phyloP scores from a whole-genome alignment of 148 eudicot species.

The Pouteria glomerata region DNA sequence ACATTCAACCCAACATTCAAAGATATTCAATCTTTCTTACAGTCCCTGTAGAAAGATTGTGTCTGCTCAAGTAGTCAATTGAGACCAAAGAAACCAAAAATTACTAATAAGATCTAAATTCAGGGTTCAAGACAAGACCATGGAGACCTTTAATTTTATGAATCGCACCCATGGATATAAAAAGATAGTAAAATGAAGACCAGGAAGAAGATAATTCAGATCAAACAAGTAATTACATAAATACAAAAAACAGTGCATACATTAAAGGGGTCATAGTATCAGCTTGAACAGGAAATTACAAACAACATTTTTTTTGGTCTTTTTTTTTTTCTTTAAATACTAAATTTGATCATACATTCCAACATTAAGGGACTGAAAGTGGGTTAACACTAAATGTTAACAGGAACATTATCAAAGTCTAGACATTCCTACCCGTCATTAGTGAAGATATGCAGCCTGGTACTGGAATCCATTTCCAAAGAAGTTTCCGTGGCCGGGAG shows the following conservation, averaged over 20 bases:
- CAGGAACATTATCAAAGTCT: slow-evolving; percentile 49
- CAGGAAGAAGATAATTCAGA: not conserved
- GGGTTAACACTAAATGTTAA: slow-evolving; percentile 84
- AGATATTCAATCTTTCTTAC: no score
- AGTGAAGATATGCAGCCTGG: slow-evolving; percentile 90
- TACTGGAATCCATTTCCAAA: slow-evolving; percentile 80
- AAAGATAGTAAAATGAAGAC: no score
- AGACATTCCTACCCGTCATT: slow-evolving; percentile 43
- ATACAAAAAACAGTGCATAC: slow-evolving; percentile 39
- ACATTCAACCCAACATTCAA: no score
- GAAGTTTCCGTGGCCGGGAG: slow-evolving; percentile 79
- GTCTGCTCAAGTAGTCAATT: no score
- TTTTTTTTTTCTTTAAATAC: slow-evolving; percentile 27
- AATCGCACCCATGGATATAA: no score
- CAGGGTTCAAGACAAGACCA: no score
- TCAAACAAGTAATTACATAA: not conserved
- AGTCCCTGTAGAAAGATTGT: no score
- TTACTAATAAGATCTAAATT: no score
- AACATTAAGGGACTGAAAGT: slow-evolving; percentile 44
- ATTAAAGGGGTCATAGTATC: slow-evolving; percentile 49
- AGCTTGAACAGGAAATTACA: slow-evolving; percentile 55
- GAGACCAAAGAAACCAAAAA: no score
- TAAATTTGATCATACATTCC: slow-evolving; percentile 42
- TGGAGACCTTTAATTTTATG: no score
- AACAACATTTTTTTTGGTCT: slow-evolving; percentile 27